Percentiles rank a stretch among this genome's conserved stretches.
phyloP scores from a whole-genome alignment of 1,284 basidiomycete genomes.

The Mycena sp. region DNA sequence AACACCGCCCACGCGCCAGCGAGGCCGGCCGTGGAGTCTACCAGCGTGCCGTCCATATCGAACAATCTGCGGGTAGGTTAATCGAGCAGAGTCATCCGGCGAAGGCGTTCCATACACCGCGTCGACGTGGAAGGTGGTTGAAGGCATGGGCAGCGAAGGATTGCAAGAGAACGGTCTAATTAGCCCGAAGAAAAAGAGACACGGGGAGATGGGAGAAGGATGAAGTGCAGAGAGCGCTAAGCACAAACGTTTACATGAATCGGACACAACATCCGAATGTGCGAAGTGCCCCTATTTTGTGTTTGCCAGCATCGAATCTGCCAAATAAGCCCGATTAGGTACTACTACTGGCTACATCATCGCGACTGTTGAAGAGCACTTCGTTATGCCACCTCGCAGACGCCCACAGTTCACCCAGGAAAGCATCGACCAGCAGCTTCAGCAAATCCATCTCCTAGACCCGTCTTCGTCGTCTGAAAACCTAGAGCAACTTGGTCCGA shows the following conservation, averaged over 20 bases:
- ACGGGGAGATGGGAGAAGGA: too few species aligned
- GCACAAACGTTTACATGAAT: too few species aligned
- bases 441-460: constrained; percentile 88
- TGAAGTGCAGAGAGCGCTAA: too few species aligned
- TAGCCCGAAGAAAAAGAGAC: not conserved
- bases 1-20: constrained; percentile 80
- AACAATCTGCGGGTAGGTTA: constrained; percentile 59
- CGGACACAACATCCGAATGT: too few species aligned
- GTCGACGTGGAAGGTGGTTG: constrained; percentile 58
- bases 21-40: constrained; percentile 68
- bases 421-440: constrained; percentile 83
- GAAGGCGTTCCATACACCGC: constrained; percentile 57
- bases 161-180: not conserved
- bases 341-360: not conserved
- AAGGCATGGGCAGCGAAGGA: constrained; percentile 51
- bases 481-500: constrained; percentile 90
- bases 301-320: not conserved
- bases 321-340: not conserved
- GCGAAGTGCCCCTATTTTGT: constrained; percentile 2
- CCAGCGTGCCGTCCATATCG: constrained; percentile 84
- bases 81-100: constrained; percentile 18
- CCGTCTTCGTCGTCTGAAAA: constrained; percentile 89
- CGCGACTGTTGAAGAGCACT: too few species aligned
- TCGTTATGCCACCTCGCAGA: constrained; percentile 76
- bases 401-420: constrained; percentile 81